Base-by-base conservation (phyloP, 1,139 yeast species). In the Protomyces inundatus region DNA sequence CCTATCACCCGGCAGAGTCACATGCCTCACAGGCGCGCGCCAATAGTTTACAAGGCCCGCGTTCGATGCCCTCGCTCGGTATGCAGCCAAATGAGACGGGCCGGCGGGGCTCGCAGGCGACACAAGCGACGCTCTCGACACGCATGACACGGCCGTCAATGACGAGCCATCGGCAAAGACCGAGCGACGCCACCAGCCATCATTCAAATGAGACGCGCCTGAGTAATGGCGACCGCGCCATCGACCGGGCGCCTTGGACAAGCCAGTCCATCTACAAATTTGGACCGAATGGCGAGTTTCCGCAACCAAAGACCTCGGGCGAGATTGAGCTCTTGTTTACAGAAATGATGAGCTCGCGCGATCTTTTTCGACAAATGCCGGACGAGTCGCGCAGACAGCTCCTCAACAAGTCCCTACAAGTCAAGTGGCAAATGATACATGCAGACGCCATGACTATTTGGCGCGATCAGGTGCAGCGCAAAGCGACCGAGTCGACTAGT, bases 351-450 rank as follows among this genome's bases (percentile, higher is more conserved):
- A 95, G 90, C 73, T 87, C 89, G 74, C 84, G 86, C 69, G 83
- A 88, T 64, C 42, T 58, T 6, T 58, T 58, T 40, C 55, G 62
- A 35, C 62, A 58, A 30, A 79, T 90, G 58, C 96, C 97, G 0
- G 83, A 83, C 35, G 84, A 82, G 66, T 96, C 95, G 7, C 86
- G 86, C 69, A 82, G 80, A 67, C 95, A 89, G 73, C 85, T 93
- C 87, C 79, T 84, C 71, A 83, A 82, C 68, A 90, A 88, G 71
- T 83, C 87, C 53, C 78, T 84, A 0, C 88, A 87, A 63, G 89
- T 90, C 70, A 93, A 93, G 75, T 90, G 97, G 96, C 84, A 88
- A 85, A 80, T 93, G 70, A 87, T 93, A 54, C 85, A 87, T 70
- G 98, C 93, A 73, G 97, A 90, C 74, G 85, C 87, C 40, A 79